Conservation (phyloP, 495 filamentous ascomycete species). For the Aspergillus hancockii region DNA sequence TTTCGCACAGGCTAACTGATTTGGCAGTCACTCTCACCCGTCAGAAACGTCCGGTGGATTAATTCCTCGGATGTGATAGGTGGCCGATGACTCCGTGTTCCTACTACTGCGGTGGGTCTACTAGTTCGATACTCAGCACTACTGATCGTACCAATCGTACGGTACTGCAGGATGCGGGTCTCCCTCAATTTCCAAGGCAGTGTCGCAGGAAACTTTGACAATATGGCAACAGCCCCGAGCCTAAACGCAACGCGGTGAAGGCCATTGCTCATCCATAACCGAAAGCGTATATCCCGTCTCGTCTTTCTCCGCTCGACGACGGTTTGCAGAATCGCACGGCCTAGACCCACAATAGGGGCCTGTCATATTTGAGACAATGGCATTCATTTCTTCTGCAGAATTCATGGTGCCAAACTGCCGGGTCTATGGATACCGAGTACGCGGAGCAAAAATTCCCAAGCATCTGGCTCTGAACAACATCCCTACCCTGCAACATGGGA, state of each 20-base stretch:
- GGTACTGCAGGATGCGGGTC: constrained; percentile 5
- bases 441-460: constrained; percentile 2
- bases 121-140: not conserved
- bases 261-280: not conserved
- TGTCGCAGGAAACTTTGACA: not conserved
- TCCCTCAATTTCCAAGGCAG: not conserved
- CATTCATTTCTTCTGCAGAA: constrained; percentile 3
- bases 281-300: not conserved
- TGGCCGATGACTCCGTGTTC: not conserved
- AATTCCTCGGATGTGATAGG: constrained; percentile 3
- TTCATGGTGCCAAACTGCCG: not conserved
- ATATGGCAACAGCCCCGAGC: not conserved
- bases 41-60: constrained; percentile 3
- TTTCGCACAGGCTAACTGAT: not conserved
- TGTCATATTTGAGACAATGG: constrained; percentile 7
- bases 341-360: constrained; percentile 1
- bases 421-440: not conserved
- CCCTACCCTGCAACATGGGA: constrained; percentile 10
- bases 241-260: not conserved
- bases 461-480: constrained; percentile 5
- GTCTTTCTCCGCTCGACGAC: not conserved
- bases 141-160: constrained; percentile 4
- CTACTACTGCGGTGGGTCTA: not conserved
- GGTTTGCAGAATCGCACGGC: not conserved
- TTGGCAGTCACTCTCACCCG: not conserved